These are phyloP conservation scores for Erodium maritimum DNA, from an alignment of 345 rosid species.

Conservation along the genomic window DNA sequence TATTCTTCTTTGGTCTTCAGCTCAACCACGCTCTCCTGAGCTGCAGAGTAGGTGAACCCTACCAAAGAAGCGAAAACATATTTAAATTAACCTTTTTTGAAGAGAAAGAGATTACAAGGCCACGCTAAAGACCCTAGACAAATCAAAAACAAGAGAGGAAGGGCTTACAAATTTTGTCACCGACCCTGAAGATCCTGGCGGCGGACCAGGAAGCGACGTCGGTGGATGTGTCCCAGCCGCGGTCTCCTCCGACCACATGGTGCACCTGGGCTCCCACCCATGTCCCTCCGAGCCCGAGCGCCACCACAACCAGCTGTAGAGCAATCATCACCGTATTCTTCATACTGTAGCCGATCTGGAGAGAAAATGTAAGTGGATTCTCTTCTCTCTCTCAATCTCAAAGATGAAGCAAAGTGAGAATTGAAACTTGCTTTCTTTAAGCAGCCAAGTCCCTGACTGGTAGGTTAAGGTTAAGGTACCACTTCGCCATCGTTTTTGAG, in stretches of 20 bases:
- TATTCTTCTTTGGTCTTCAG: conserved; percentile 34
- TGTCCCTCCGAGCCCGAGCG: conserved; percentile 10
- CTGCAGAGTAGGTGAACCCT: conserved; percentile 52
- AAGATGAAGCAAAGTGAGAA: no score
- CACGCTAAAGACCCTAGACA: background rate
- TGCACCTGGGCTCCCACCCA: conserved; percentile 33
- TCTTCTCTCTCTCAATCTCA: no score
- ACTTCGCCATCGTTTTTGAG: no score
- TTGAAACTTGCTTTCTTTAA: no score
- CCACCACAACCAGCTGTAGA: conserved; percentile 3
- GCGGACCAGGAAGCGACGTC: conserved; percentile 42
- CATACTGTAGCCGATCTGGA: no score
- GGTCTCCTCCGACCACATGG: conserved; percentile 57
- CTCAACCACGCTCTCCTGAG: conserved; percentile 38
- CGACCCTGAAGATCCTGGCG: conserved; percentile 36
- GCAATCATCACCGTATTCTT: no score
- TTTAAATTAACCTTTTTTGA: background rate
- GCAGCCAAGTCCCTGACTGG: no score
- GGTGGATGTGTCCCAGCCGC: conserved; percentile 44
- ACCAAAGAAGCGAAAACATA: background rate
- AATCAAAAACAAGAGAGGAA: background rate
- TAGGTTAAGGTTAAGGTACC: no score
- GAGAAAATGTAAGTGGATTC: no score
- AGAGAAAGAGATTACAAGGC: background rate
- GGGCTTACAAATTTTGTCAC: conserved; percentile 51